These are phyloP conservation scores for Pyricularia grisea DNA, from an alignment of 2,329 filamentous ascomycete genomes.

Conservation along the genomic window DNA sequence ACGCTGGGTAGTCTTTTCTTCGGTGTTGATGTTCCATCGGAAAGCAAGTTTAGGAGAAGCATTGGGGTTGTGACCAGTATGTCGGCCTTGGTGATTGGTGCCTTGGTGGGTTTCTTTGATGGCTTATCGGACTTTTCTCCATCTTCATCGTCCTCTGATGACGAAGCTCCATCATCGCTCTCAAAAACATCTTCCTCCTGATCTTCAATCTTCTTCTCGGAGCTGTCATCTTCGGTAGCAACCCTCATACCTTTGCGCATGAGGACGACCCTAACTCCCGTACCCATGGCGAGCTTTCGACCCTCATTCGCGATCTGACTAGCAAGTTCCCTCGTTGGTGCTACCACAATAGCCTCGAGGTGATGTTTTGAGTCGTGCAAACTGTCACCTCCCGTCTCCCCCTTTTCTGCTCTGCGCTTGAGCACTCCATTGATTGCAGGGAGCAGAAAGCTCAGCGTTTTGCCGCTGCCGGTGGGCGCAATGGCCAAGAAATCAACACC, in stretches of 20 bases:
- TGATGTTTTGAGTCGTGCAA: constrained; percentile 23
- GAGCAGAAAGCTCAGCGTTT: constrained; percentile 88
- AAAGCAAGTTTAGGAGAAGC: constrained; percentile 65
- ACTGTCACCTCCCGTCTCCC: constrained; percentile 6
- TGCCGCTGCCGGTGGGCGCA: constrained; percentile 92
- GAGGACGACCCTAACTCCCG: constrained; percentile 67
- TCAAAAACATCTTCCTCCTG: constrained; percentile 21
- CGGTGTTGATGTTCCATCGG: constrained; percentile 29
- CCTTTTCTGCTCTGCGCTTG: constrained; percentile 35
- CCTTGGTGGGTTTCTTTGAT: constrained; percentile 14
- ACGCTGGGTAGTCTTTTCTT: constrained; percentile 54
- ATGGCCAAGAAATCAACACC: constrained; percentile 73
- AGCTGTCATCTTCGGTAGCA: constrained; percentile 25
- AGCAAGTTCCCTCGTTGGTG: constrained; percentile 70
- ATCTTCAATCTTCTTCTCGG: constrained; percentile 23
- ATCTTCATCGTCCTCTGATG: constrained; percentile 22
- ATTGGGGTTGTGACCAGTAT: constrained; percentile 76
- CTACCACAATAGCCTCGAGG: constrained; percentile 61
- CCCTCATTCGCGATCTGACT: constrained; percentile 79
- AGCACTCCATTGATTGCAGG: constrained; percentile 73
- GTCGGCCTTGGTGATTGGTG: constrained; percentile 55
- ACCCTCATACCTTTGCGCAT: constrained; percentile 82
- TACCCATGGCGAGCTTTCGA: constrained; percentile 62
- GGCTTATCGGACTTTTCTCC: constrained; percentile 17
- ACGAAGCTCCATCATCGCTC: constrained; percentile 5